Evolutionary conservation across 1,139 yeast species (phyloP).

Genomic region (Eremothecium coryli): DNA sequence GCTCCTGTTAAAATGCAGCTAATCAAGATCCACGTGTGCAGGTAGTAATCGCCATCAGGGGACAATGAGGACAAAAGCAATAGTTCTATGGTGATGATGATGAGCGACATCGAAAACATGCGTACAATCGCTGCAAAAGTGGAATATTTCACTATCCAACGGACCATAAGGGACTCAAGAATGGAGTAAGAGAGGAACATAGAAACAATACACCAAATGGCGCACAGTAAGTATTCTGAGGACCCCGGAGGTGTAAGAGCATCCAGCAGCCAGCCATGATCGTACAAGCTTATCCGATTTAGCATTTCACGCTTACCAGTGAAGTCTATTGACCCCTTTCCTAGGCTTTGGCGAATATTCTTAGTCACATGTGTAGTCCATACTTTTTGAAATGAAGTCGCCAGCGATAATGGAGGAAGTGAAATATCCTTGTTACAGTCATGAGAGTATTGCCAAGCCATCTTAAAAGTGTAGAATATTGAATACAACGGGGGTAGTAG

Average conservation of each 20-base stretch:
- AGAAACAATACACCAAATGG: conserved; percentile 78
- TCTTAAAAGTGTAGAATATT: conserved; percentile 45
- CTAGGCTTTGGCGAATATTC: background rate
- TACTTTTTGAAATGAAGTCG: background rate
- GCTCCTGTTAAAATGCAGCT: conserved; percentile 78
- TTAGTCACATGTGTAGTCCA: background rate
- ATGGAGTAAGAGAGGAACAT: conserved; percentile 78
- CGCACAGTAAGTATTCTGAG: conserved; percentile 62
- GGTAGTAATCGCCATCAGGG: conserved; percentile 48
- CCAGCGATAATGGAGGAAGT: conserved; percentile 1
- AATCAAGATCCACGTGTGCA: conserved; percentile 87
- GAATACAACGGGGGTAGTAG: conserved; percentile 56
- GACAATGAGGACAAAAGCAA: conserved; percentile 53
- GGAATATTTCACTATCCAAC: conserved; percentile 90
- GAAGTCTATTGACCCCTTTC: background rate
- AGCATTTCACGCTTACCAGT: background rate
- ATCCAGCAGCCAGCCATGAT: conserved; percentile 18
- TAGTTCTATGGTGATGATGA: conserved; percentile 63
- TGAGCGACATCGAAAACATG: conserved; percentile 70
- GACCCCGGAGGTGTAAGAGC: conserved; percentile 48
- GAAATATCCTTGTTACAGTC: background rate
- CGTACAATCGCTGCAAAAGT: conserved; percentile 82
- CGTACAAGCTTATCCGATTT: conserved; percentile 2
- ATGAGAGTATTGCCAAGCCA: conserved; percentile 31
- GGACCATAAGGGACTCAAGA: conserved; percentile 78